These are phyloP conservation scores for Tuber magnatum DNA, from an alignment of 495 filamentous ascomycete species.

Conservation along the genomic window DNA sequence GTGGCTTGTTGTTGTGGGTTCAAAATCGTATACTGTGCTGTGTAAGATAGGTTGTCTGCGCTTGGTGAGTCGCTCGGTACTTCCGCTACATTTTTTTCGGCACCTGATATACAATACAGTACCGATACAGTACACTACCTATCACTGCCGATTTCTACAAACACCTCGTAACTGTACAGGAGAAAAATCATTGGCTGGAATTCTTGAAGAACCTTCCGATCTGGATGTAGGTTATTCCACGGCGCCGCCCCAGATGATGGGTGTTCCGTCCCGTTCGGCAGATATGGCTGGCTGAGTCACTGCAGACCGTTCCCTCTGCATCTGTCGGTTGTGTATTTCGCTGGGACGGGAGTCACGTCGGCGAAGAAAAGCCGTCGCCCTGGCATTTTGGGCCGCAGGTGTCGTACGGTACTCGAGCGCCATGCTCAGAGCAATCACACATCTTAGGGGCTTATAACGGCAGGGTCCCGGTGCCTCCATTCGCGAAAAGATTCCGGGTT, in stretches of 20 bases:
- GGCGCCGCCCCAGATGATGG: too few relatives aligned
- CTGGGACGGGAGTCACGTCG: background rate
- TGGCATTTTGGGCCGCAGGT: background rate
- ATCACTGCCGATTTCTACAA: background rate
- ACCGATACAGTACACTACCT: too few relatives aligned
- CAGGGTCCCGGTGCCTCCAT: background rate
- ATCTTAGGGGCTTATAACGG: background rate
- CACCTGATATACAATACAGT: too few relatives aligned
- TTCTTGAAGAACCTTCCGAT: background rate
- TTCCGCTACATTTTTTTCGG: background rate
- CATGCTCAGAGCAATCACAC: background rate
- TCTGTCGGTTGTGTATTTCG: background rate
- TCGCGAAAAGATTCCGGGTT: background rate
- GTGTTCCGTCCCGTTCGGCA: too few relatives aligned
- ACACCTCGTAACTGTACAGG: background rate
- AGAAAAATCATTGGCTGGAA: background rate
- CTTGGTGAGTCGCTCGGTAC: background rate
- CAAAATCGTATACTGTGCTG: too few relatives aligned
- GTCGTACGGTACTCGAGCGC: background rate
- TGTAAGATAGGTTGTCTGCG: background rate
- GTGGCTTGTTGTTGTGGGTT: too few relatives aligned
- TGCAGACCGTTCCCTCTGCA: too few relatives aligned
- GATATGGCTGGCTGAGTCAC: too few relatives aligned
- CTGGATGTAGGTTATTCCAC: too few relatives aligned
- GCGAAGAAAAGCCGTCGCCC: background rate